Evolutionary conservation across 1,284 basidiomycete genomes (phyloP).

Genomic region (Trichosporon sp.): DNA sequence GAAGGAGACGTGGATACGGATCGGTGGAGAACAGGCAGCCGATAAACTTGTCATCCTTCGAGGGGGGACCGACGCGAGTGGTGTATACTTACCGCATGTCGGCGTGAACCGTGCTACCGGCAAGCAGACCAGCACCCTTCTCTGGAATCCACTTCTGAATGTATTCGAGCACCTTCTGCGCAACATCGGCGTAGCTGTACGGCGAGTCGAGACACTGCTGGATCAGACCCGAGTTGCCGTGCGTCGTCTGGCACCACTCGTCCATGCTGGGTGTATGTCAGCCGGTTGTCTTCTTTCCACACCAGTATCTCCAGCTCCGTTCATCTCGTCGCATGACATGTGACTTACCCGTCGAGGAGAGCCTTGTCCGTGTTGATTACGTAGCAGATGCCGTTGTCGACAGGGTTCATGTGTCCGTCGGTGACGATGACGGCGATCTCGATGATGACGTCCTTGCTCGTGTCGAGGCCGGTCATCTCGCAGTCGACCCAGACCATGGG

Average conservation of each 20-base stretch:
- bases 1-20: neutral
- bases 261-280: conserved; percentile 47
- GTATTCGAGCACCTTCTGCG: conserved; percentile 56
- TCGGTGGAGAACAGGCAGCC: neutral
- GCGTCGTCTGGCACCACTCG: conserved; percentile 56
- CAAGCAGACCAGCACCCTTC: conserved; percentile 56
- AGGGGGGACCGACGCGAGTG: neutral
- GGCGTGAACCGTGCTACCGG: conserved; percentile 60
- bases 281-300: neutral
- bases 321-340: no score
- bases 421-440: conserved; percentile 63
- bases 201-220: conserved; percentile 52
- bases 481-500: conserved; percentile 59
- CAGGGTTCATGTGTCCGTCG: conserved; percentile 58
- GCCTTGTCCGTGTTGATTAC: conserved; percentile 59
- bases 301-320: no score
- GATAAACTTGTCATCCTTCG: no score
- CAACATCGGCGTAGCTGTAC: conserved; percentile 54
- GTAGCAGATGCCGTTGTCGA: conserved; percentile 61
- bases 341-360: conserved; percentile 55
- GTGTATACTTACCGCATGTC: conserved; percentile 53
- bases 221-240: conserved; percentile 56
- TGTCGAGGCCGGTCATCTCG: conserved; percentile 61
- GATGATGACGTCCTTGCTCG: conserved; percentile 57
- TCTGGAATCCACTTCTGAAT: conserved; percentile 58